Evolutionary conservation across 768 basidiomycete genomes (phyloP).

Genomic region (Hirschioporus abietinus): DNA sequence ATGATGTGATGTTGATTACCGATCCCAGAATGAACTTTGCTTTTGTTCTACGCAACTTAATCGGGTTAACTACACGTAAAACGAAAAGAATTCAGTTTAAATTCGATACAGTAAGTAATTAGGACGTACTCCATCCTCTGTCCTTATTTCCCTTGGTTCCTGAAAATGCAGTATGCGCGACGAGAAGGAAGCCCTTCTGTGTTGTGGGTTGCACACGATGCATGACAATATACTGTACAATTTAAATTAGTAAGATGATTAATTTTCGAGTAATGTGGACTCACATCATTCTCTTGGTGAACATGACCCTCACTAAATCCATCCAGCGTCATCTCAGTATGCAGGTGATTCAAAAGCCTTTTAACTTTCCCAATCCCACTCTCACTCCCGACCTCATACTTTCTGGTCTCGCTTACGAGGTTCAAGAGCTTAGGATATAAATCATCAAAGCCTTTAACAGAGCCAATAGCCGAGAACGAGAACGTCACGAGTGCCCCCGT

Average conservation of each 20-base stretch:
- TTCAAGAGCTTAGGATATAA: slow-evolving; percentile 92
- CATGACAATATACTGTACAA: slow-evolving; percentile 78
- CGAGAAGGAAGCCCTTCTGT: slow-evolving; percentile 87
- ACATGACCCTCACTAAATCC: slow-evolving; percentile 92
- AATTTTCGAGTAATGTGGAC: slow-evolving; percentile 25
- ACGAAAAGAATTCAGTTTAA: slow-evolving; percentile 7
- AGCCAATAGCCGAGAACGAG: slow-evolving; percentile 82
- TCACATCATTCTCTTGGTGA: slow-evolving; percentile 91
- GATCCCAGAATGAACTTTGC: slow-evolving; percentile 82
- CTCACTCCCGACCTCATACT: slow-evolving; percentile 61
- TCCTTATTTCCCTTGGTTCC: slow-evolving; percentile 60
- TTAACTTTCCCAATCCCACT: slow-evolving; percentile 57
- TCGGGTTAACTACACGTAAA: slow-evolving; percentile 59
- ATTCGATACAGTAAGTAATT: neutral
- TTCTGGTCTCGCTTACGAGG: slow-evolving; percentile 77
- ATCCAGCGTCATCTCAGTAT: slow-evolving; percentile 86
- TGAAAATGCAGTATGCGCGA: slow-evolving; percentile 90
- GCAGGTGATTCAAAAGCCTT: slow-evolving; percentile 79
- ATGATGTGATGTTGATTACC: slow-evolving; percentile 60
- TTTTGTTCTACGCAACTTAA: slow-evolving; percentile 75
- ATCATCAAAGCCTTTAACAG: slow-evolving; percentile 97
- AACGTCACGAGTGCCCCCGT: slow-evolving; percentile 93
- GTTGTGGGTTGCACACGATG: slow-evolving; percentile 88
- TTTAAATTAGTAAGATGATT: neutral
- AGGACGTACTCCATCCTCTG: slow-evolving; percentile 67